phyloP scores from a whole-genome alignment of 257 asterid genomes.

The Euphrasia confusa region DNA sequence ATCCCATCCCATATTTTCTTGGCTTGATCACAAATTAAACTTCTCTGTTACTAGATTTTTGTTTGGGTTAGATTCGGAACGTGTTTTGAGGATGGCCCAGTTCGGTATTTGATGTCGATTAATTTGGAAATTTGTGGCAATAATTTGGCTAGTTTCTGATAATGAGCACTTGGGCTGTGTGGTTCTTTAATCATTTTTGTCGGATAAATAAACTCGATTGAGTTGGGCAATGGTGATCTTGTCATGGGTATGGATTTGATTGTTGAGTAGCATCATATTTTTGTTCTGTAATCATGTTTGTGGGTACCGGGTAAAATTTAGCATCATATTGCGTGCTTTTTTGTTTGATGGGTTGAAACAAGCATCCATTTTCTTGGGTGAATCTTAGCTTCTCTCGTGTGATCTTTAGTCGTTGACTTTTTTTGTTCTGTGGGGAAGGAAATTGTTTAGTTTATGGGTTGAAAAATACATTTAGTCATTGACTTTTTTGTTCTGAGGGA shows the following conservation, averaged over 20 bases:
- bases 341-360: too few relatives aligned
- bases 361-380: too few relatives aligned
- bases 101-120: constrained; percentile 12
- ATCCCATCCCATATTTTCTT: neutral
- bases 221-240: constrained; percentile 13
- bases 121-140: constrained; percentile 6
- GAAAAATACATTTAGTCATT: neutral
- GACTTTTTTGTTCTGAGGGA: constrained; percentile 3
- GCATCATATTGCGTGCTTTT: too few relatives aligned
- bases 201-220: neutral
- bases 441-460: constrained; percentile 4
- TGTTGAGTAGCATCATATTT: constrained; percentile 12
- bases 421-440: too few relatives aligned
- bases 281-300: constrained; percentile 18
- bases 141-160: constrained; percentile 20
- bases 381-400: too few relatives aligned
- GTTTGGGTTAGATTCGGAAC: constrained; percentile 15
- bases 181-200: constrained; percentile 20
- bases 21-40: constrained; percentile 21
- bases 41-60: neutral
- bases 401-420: too few relatives aligned
- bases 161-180: constrained; percentile 13
- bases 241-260: constrained; percentile 7
- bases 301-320: neutral
- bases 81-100: constrained; percentile 24